Base-by-base conservation (phyloP, 352 stramenopile genomes). In the Globisporangium middletonii region DNA sequence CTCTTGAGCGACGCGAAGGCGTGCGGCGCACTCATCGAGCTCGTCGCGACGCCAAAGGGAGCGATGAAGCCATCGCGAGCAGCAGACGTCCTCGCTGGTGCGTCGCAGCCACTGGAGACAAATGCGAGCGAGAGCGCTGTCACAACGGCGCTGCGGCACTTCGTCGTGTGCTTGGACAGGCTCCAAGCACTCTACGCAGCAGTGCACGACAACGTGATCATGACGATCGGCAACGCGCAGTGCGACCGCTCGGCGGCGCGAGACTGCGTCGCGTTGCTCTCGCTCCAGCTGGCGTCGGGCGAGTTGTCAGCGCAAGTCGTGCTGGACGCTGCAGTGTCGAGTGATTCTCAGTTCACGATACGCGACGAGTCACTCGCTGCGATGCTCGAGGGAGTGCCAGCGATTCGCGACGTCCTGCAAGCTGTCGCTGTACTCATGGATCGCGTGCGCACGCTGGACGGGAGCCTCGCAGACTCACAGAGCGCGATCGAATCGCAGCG, bases 41-140 rank as follows among this genome's bases (percentile, higher is more conserved):
- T 88, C 30, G 74, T 79, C 23, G 71, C 65, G 23, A 77, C 68
- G 8, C 57, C 76, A 4, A 86, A 86, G 46, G 76, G 70, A 37
- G 73, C 73, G 15, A 77, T 84, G 64, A 86, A 77, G 45, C 75
- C 73, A 33, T 60, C 69, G 37, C 65, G 74, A 51, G 55, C 54
- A 0, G 56, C 45, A 26, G 73, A 53, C 44, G 67, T 63, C 23
- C 74, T 63, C 19, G 33, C 46, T 16, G 26, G 33, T 11, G 37
- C 38, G 41, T 56, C 35, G 33, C 35, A 35, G 13, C 37, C 12
- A 13, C 42, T n/a, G 55, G 46, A 65, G 26, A n/a, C 4, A 15
- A 57, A 61, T 41, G 49, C 55, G 45, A 54, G 5, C 26, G 41
- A 45, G 41, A 18, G 41, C 18, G 12, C 15, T 8, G 18, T 4